phyloP scores from a whole-genome alignment of 78 protist genomes.

The Planoprotostelium fungivorum region DNA sequence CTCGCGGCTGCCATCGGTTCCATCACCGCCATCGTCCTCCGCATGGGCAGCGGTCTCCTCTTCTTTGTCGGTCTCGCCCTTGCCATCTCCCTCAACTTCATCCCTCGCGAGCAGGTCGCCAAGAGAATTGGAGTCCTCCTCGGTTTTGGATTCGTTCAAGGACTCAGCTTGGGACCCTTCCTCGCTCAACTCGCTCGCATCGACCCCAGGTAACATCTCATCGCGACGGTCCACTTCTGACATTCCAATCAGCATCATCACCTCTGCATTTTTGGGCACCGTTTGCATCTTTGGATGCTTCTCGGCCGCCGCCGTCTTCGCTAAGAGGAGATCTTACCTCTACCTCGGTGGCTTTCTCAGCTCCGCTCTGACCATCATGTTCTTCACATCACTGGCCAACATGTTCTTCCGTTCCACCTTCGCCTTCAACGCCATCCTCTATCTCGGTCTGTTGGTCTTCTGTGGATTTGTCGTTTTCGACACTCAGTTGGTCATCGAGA shows the following conservation, averaged over 20 bases:
- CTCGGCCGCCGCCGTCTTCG: constrained; percentile 30
- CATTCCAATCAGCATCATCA: constrained; percentile 7
- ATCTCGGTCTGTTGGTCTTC: constrained; percentile 52
- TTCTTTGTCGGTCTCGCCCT: background rate
- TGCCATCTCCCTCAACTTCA: background rate
- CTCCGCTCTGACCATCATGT: constrained; percentile 21
- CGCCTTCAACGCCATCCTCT: constrained; percentile 21
- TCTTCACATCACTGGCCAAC: constrained; percentile 14
- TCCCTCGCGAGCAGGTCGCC: background rate
- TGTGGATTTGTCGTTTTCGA: constrained; percentile 64
- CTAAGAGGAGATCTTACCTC: constrained; percentile 20
- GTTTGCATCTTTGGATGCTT: constrained; percentile 51
- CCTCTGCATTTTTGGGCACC: constrained; percentile 46
- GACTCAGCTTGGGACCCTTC: constrained; percentile 32
- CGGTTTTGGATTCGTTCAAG: constrained; percentile 50
- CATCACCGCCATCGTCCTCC: background rate
- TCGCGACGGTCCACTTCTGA: background rate
- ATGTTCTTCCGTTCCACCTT: constrained; percentile 33
- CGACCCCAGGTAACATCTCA: constrained; percentile 6
- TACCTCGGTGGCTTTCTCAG: constrained; percentile 42
- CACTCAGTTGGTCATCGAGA: constrained; percentile 61
- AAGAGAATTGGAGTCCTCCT: constrained; percentile 5
- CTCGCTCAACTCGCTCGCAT: background rate
- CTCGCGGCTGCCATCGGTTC: background rate
- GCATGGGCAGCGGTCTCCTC: background rate